Base-by-base conservation (phyloP, 78 protist species). In the Dictyostelium citrinum region DNA sequence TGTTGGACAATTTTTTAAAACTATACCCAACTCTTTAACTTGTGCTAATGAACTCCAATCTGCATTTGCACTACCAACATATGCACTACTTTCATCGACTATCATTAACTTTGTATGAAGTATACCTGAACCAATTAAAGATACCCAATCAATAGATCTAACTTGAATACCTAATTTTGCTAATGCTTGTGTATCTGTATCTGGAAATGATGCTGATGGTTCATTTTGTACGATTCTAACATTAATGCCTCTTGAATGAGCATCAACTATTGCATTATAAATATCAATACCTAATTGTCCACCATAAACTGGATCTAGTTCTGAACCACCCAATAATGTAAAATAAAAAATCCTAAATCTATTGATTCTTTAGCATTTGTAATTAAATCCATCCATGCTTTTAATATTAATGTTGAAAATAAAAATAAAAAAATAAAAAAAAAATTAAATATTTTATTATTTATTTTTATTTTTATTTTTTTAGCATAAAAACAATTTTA, bases 31-130 rank as follows among this genome's bases (percentile, higher is more conserved):
- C 51, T 97, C 98, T 81, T 97, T 97, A n/a, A 97, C 98, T 74
- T 97, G 98, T 20, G 97, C 49, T 17, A 97, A 72, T 31, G 98
- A 90, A 33, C 97, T 64, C 98, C 98, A 97, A 39, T 97, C 98
- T 29, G 81, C 64, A 64, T 91, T 91, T 2, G 95, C 95, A 70
- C 95, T 91, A 17, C 95, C 95, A 51, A 91, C 46, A 3, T 91
- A 91, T 1, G 79, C 90, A 80, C 84, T 83, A 6, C 24, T 39
- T 37, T 61, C 22, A 55, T 91, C 95, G 3, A 83, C 84, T 5
- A 91, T 71, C 0, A 91, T 83, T n/a, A 91, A 4, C n/a, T 91
- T 91, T 27, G 84, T 91, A 70, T 91, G 95, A 9, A 91, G 84
- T n/a, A 91, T 82, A 78, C 95, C 95, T 10, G 43, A 55, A 27